Conservation (phyloP, 805 yeast species). For the Candida peoriensis region DNA sequence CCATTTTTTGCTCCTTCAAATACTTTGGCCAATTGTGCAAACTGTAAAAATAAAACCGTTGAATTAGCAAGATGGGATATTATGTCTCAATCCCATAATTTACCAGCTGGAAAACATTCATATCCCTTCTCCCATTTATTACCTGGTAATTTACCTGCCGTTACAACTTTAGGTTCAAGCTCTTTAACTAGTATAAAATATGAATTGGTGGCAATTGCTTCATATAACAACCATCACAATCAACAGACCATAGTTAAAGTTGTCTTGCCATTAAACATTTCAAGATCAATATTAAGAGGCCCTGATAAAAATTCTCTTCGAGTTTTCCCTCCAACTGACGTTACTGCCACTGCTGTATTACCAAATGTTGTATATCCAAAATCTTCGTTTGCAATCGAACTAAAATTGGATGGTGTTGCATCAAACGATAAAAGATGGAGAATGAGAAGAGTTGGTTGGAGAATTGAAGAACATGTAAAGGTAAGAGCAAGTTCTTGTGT, state of each 20-base stretch:
- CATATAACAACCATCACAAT: conserved; percentile 33
- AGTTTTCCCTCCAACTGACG: conserved; percentile 92
- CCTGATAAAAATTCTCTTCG: conserved; percentile 83
- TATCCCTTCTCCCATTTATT: conserved; percentile 89
- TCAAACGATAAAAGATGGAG: conserved; percentile 72
- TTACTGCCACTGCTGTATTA: conserved; percentile 78
- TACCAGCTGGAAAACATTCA: conserved; percentile 67
- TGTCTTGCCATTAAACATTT: conserved; percentile 61
- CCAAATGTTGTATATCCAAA: conserved; percentile 90
- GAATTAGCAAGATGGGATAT: conserved; percentile 89
- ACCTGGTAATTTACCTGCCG: conserved; percentile 85
- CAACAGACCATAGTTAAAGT: conserved; percentile 35
- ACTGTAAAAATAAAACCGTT: conserved; percentile 50
- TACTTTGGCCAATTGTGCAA: conserved; percentile 46
- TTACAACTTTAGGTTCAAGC: conserved; percentile 52
- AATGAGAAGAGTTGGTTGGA: conserved; percentile 85
- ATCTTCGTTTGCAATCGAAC: conserved; percentile 77
- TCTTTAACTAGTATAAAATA: conserved; percentile 56
- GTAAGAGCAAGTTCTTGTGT: conserved; percentile 55
- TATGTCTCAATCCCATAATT: conserved; percentile 49
- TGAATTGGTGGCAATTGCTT: conserved; percentile 61
- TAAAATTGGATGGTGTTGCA: conserved; percentile 69
- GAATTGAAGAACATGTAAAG: conserved; percentile 77
- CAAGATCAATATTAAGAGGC: conserved; percentile 74
- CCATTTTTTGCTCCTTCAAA: conserved; percentile 59